Percentiles rank a stretch among this genome's conserved stretches.
Evolutionary conservation across 305 asterid genomes (phyloP).

Genomic region (Nicotiana rustica): DNA sequence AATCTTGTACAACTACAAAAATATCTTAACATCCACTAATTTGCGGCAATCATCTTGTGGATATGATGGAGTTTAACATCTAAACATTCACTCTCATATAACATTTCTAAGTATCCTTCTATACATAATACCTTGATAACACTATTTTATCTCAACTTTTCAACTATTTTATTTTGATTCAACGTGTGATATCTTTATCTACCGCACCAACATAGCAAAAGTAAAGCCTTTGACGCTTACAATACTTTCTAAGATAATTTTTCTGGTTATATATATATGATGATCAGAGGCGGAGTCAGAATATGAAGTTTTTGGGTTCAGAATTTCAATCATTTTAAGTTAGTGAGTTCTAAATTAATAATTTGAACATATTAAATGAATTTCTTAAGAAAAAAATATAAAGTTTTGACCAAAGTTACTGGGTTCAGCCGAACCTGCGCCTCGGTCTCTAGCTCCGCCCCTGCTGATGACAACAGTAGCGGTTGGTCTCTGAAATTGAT

Average conservation of each 20-base stretch:
- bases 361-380: too few relatives aligned
- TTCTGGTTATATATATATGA: neutral
- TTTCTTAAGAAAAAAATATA: too few relatives aligned
- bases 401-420: too few relatives aligned
- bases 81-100: neutral
- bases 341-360: too few relatives aligned
- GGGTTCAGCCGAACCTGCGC: too few relatives aligned
- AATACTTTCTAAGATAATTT: neutral
- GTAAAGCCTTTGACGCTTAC: neutral
- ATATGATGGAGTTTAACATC: neutral
- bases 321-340: too few relatives aligned
- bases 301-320: too few relatives aligned
- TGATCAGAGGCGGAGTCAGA: too few relatives aligned
- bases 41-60: too few relatives aligned
- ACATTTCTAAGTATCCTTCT: neutral
- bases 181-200: neutral
- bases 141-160: neutral
- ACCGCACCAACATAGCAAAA: neutral
- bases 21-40: neutral
- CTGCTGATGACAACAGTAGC: neutral
- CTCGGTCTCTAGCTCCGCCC: too few relatives aligned
- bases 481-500: conserved; percentile 12
- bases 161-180: neutral
- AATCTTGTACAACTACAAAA: neutral
- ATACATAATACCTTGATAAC: neutral